phyloP scores from a whole-genome alignment of 2,329 filamentous ascomycete genomes.

The Penicillium paneum region DNA sequence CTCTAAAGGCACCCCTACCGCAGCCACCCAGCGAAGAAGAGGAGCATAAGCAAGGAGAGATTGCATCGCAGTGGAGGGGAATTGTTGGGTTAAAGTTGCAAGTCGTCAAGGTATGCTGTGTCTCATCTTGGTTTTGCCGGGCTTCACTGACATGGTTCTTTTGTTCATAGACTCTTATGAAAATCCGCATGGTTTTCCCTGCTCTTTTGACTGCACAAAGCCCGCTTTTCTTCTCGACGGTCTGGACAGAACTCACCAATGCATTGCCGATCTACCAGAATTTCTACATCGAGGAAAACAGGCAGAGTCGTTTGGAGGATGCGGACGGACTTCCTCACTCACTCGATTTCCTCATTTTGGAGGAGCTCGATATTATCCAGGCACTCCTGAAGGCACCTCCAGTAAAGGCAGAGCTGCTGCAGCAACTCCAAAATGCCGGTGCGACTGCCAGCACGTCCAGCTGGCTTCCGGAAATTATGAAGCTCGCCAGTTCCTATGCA shows the following conservation, averaged over 20 bases:
- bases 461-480: constrained; percentile 87
- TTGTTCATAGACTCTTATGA: constrained; percentile 69
- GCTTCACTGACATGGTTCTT: constrained; percentile 15
- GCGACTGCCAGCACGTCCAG: constrained; percentile 61
- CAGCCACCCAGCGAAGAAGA: constrained; percentile 56
- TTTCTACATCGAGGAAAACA: constrained; percentile 81
- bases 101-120: constrained; percentile 66
- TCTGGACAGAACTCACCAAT: constrained; percentile 81
- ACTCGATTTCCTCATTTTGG: constrained; percentile 85
- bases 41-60: constrained; percentile 52
- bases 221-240: constrained; percentile 74
- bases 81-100: constrained; percentile 85
- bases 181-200: constrained; percentile 80
- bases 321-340: constrained; percentile 90
- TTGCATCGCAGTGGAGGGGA: constrained; percentile 71
- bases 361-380: constrained; percentile 93
- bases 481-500: constrained; percentile 77
- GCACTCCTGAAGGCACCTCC: constrained; percentile 83
- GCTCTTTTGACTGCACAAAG: constrained; percentile 78
- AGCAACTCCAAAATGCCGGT: constrained; percentile 64
- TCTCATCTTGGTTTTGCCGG: not conserved
- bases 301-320: constrained; percentile 85
- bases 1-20: constrained; percentile 72
- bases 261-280: constrained; percentile 71
- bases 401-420: constrained; percentile 83